Conservation (phyloP, 371 early-diverging fungal species). For the Mucor indicus region DNA sequence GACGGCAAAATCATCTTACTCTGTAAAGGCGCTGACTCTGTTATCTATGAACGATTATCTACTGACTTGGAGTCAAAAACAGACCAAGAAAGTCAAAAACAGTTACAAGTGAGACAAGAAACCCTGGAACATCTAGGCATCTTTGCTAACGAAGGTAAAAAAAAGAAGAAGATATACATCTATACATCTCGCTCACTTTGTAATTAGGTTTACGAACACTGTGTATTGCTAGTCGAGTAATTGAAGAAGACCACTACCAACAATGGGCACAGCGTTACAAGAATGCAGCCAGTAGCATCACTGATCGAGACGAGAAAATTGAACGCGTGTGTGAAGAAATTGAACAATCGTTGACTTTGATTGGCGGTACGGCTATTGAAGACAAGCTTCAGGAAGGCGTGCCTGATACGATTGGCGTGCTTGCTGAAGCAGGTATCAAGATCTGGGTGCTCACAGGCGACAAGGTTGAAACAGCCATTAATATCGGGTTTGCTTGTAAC, state of each 20-base stretch:
- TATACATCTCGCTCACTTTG: neutral
- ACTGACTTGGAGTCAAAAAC: slow-evolving; percentile 12
- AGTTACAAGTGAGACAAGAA: slow-evolving; percentile 40
- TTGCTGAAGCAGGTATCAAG: slow-evolving; percentile 90
- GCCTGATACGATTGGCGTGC: slow-evolving; percentile 83
- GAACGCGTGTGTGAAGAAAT: slow-evolving; percentile 85
- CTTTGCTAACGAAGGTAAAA: slow-evolving; percentile 81
- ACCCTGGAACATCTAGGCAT: slow-evolving; percentile 40
- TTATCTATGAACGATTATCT: slow-evolving; percentile 78
- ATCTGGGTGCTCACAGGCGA: slow-evolving; percentile 99
- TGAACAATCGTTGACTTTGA: slow-evolving; percentile 63
- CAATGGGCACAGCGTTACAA: slow-evolving; percentile 77
- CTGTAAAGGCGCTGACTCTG: slow-evolving; percentile 96
- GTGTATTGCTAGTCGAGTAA: slow-evolving; percentile 78
- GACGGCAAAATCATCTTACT: slow-evolving; percentile 75
- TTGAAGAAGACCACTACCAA: slow-evolving; percentile 74
- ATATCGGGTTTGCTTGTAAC: slow-evolving; percentile 91
- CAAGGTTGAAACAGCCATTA: slow-evolving; percentile 97
- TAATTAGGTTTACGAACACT: slow-evolving; percentile 83
- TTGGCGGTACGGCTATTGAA: slow-evolving; percentile 91
- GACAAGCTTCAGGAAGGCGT: slow-evolving; percentile 95
- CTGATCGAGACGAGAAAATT: slow-evolving; percentile 77
- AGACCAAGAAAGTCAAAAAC: slow-evolving; percentile 44
- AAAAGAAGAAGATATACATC: neutral
- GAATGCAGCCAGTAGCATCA: slow-evolving; percentile 76